Base-by-base conservation (phyloP, 2,329 filamentous ascomycete genomes). In the Aureobasidium sp. region DNA sequence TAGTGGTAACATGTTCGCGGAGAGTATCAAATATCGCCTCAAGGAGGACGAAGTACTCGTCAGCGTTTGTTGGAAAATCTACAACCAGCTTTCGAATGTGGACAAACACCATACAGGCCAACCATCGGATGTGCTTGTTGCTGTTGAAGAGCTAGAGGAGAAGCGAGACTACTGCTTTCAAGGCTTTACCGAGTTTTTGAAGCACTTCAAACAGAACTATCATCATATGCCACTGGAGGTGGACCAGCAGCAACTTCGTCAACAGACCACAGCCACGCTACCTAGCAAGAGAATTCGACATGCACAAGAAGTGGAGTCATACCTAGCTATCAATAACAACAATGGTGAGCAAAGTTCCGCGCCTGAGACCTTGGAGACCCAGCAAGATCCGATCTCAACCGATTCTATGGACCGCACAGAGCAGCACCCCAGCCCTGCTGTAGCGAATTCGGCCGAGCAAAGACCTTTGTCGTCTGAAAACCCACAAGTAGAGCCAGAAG, bases 121-220 rank as follows among this genome's bases (percentile, higher is more conserved):
- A 15, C 43, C 43, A 29, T 17, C 43, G 1, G 43, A 59, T 24
- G 3, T 59, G 32, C 27, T 59, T 15, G 55, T 29, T 1, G 29
- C 1, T 39, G 43, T 59, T 13, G 43, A 39, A 24, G 43, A 47
- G 9, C 55, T 59, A 1, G 55, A 59, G 17, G 43, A 37, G 32
- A 59, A 59, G 43, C 55, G 55, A 27, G 55, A 59, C n/a, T 59
- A 59, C 26, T 59, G 55, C 15, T 59, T 59, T 5, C 20, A 59
- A 6, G 55, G 55, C 7, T 59, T 59, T 12, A 12, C 55, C 26
- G 55, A 59, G 2, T 59, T 59, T 26, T 20, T 59, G 32, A 48
- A 48, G 32, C 29, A 39, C 1, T 59, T 59, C 32, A 59, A 39
- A 20, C 12, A 59, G 29, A 47, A 27, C 17, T 20, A 47, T 36